These are phyloP conservation scores for Suillus placidus DNA, from an alignment of 768 basidiomycete species.

Conservation along the genomic window DNA sequence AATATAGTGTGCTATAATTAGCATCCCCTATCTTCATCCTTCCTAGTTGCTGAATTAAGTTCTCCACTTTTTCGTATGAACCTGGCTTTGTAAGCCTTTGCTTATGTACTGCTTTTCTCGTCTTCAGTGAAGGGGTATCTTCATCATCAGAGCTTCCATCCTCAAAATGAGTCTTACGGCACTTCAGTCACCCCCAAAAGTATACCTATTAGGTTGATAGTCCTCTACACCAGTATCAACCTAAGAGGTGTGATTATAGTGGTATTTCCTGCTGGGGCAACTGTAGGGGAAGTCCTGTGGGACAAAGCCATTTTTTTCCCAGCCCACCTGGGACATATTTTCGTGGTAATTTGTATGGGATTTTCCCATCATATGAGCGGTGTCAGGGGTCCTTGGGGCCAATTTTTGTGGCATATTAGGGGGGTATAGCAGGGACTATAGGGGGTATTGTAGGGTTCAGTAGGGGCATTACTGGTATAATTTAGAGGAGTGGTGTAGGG, in stretches of 20 bases:
- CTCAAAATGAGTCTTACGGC: not conserved
- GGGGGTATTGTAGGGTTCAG: no score
- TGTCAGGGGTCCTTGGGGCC: not conserved
- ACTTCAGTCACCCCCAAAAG: constrained; percentile 5
- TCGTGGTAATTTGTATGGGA: not conserved
- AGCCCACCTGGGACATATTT: not conserved
- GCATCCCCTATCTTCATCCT: no score
- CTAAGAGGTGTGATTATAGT: not conserved
- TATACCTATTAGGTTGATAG: constrained; percentile 3
- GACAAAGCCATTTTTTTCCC: not conserved
- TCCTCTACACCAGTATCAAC: not conserved
- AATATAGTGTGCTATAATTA: no score
- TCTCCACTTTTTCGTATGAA: no score
- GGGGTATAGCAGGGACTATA: no score
- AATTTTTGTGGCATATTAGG: not conserved
- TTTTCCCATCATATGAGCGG: not conserved
- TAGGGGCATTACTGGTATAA: no score
- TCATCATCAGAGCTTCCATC: no score
- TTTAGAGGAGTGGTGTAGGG: no score
- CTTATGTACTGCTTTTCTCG: no score
- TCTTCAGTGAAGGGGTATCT: no score
- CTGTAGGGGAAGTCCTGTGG: not conserved
- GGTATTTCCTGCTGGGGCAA: not conserved
- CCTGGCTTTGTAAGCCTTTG: no score
- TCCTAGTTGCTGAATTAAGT: no score